Evolutionary conservation across 1,284 basidiomycete species (phyloP).

Genomic region (Tilletia indica): DNA sequence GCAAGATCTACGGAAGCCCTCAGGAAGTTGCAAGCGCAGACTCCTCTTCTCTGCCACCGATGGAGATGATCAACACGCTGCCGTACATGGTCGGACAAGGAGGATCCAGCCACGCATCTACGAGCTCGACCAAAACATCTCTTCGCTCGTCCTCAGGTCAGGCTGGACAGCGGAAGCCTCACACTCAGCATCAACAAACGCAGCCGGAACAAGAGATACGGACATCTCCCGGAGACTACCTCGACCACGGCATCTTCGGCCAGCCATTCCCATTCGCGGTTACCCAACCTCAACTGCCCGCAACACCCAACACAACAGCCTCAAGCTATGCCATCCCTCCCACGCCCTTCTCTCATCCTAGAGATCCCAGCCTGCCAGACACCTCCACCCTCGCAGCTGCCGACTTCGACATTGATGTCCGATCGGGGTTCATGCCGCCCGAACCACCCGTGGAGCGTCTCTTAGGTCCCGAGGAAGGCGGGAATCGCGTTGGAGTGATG

Average conservation of each 20-base stretch:
- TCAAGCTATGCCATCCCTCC: no score
- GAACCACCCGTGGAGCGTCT: conserved; percentile 70
- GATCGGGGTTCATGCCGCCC: conserved; percentile 88
- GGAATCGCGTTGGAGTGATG: conserved; percentile 45
- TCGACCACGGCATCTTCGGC: background rate
- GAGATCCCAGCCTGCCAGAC: conserved; percentile 60
- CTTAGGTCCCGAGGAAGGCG: conserved; percentile 61
- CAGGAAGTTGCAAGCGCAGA: background rate
- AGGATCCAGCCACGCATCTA: background rate
- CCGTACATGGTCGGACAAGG: conserved; percentile 3
- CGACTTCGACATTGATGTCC: conserved; percentile 90
- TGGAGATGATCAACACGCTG: background rate
- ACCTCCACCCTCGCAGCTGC: conserved; percentile 83
- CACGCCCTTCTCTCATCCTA: conserved; percentile 31
- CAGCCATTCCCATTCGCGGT: background rate
- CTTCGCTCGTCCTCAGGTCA: background rate
- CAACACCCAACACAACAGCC: background rate
- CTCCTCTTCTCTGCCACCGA: background rate
- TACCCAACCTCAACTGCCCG: background rate
- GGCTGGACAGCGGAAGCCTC: no score
- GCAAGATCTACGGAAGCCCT: no score
- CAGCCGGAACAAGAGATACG: background rate
- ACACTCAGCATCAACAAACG: background rate
- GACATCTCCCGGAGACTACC: no score
- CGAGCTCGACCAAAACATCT: background rate